Evolutionary conservation across 2,329 filamentous ascomycete genomes (phyloP).

Genomic region (Fusarium nygamai): DNA sequence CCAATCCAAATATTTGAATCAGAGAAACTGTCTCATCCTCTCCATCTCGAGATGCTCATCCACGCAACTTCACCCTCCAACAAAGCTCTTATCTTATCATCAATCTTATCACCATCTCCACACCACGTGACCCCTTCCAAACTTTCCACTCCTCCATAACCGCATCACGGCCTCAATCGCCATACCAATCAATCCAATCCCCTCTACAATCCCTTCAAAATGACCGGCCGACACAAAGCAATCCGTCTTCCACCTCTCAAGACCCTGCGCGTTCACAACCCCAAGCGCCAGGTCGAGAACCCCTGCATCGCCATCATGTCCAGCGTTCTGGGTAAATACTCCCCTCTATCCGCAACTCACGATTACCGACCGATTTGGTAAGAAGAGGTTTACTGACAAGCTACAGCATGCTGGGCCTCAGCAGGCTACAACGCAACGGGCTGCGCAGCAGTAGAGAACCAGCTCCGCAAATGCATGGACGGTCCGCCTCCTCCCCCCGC

Average conservation of each 20-base stretch:
- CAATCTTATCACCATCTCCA: neutral
- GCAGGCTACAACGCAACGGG: slow-evolving; percentile 73
- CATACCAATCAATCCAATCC: neutral
- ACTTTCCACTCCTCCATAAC: slow-evolving; percentile 31
- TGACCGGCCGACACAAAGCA: slow-evolving; percentile 59
- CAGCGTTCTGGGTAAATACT: slow-evolving; percentile 66
- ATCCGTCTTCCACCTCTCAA: slow-evolving; percentile 68
- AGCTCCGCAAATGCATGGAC: slow-evolving; percentile 81
- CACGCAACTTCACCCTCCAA: neutral
- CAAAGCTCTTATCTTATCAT: slow-evolving; percentile 10
- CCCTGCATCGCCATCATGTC: slow-evolving; percentile 68
- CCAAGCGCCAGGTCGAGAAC: slow-evolving; percentile 60
- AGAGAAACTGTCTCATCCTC: neutral
- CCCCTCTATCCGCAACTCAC: too few species aligned
- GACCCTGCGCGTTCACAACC: slow-evolving; percentile 63
- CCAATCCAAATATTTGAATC: neutral
- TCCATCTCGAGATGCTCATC: neutral
- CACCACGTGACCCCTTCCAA: slow-evolving; percentile 39
- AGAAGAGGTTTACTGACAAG: too few species aligned
- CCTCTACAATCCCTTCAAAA: slow-evolving; percentile 39
- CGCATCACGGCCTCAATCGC: slow-evolving; percentile 8
- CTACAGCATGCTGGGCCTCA: slow-evolving; percentile 83
- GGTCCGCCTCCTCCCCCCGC: slow-evolving; percentile 64
- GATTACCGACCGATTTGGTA: too few species aligned
- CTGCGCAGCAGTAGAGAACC: slow-evolving; percentile 67